Evolutionary conservation across 2,329 filamentous ascomycete species (phyloP).

Genomic region (Calycina herbarum): DNA sequence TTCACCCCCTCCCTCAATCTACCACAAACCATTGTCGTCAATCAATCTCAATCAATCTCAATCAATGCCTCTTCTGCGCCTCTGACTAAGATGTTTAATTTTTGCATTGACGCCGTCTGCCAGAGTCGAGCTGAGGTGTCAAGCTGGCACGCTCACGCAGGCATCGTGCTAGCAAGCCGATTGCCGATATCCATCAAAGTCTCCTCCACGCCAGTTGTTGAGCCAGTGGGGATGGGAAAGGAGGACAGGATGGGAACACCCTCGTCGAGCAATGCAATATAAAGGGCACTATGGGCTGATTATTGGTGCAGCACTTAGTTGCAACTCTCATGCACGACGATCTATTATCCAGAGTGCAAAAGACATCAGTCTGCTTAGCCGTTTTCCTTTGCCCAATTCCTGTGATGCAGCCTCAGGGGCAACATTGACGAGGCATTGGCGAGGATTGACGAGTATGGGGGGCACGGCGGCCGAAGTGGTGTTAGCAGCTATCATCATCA

Average conservation of each 20-base stretch:
- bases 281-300: neutral
- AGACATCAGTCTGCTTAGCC: conserved; percentile 21
- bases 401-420: conserved; percentile 4
- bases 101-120: conserved; percentile 2
- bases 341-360: conserved; percentile 27
- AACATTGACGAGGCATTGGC: neutral
- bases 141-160: conserved; percentile 1
- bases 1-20: neutral
- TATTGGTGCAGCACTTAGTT: conserved; percentile 5
- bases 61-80: neutral
- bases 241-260: neutral
- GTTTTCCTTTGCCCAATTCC: conserved; percentile 7
- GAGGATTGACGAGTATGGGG: conserved; percentile 7
- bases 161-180: neutral
- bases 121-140: neutral
- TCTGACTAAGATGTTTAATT: conserved; percentile 4
- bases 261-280: neutral
- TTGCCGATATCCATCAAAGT: neutral
- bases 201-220: neutral
- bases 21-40: neutral
- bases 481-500: neutral
- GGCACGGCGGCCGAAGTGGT: conserved; percentile 16
- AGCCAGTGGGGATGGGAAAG: neutral
- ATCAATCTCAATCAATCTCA: too few relatives aligned
- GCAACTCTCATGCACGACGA: conserved; percentile 18